These are phyloP conservation scores for Botryobasidium botryosum DNA, from an alignment of 768 basidiomycete species.

Conservation along the genomic window DNA sequence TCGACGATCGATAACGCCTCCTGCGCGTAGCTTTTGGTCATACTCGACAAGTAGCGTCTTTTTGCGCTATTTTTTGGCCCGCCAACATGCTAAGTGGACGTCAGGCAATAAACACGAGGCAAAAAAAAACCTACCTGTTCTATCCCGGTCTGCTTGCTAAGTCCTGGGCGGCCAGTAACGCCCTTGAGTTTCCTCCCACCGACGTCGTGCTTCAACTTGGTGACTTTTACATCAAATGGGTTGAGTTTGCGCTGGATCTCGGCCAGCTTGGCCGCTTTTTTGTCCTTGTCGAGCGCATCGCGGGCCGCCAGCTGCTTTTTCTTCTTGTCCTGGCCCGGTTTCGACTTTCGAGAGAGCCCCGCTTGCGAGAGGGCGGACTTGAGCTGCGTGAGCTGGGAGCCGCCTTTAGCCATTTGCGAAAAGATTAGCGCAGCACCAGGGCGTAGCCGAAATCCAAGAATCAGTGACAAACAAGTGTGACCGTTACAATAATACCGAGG, in stretches of 20 bases:
- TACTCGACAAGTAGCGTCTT: slow-evolving; percentile 80
- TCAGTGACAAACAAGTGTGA: too few species aligned
- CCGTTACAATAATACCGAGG: too few species aligned
- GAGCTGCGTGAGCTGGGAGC: slow-evolving; percentile 78
- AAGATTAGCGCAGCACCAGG: too few species aligned
- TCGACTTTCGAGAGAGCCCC: slow-evolving; percentile 48
- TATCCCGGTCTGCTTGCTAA: slow-evolving; percentile 78
- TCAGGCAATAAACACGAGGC: neutral
- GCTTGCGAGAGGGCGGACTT: slow-evolving; percentile 68
- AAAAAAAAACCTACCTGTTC: slow-evolving; percentile 45
- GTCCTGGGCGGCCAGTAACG: slow-evolving; percentile 62
- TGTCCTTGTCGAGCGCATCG: slow-evolving; percentile 49
- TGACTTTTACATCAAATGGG: slow-evolving; percentile 88
- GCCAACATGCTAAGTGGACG: slow-evolving; percentile 8
- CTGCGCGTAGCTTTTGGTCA: slow-evolving; percentile 61
- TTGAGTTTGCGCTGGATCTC: slow-evolving; percentile 78
- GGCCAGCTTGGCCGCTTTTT: slow-evolving; percentile 58
- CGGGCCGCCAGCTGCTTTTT: slow-evolving; percentile 25
- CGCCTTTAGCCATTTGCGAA: too few species aligned
- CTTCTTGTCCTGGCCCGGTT: slow-evolving; percentile 32
- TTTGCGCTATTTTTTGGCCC: slow-evolving; percentile 40
- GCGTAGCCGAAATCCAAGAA: too few species aligned
- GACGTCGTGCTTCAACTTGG: slow-evolving; percentile 82
- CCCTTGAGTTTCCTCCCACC: slow-evolving; percentile 80
- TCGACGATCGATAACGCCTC: slow-evolving; percentile 81